phyloP scores from a whole-genome alignment of 768 basidiomycete species.

The Leucocoprinus sp. region DNA sequence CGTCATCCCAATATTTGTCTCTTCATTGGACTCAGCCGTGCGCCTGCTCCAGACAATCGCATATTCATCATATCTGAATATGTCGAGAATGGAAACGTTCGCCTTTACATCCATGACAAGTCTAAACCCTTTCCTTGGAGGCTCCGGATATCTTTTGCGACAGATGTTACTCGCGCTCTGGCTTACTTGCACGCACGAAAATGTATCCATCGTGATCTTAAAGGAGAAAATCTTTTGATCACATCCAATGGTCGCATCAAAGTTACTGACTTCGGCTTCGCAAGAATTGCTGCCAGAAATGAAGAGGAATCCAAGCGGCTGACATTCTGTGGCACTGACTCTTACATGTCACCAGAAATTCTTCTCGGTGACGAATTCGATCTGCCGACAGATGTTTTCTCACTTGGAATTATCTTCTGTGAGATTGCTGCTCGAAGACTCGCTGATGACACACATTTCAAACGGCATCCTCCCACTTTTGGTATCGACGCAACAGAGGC shows the following conservation, averaged over 20 bases:
- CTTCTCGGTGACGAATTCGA: slow-evolving; percentile 87
- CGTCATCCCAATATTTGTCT: slow-evolving; percentile 90
- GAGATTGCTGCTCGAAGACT: slow-evolving; percentile 81
- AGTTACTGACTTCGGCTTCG: slow-evolving; percentile 98
- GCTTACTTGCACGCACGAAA: slow-evolving; percentile 95
- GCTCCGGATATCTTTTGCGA: slow-evolving; percentile 88
- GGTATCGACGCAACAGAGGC: slow-evolving; percentile 73
- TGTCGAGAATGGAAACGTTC: slow-evolving; percentile 87
- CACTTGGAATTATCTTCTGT: slow-evolving; percentile 86
- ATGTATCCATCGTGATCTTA: slow-evolving; percentile 85
- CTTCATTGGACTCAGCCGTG: slow-evolving; percentile 83
- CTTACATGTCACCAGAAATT: slow-evolving; percentile 98
- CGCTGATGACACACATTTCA: slow-evolving; percentile 76
- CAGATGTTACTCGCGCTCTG: slow-evolving; percentile 89
- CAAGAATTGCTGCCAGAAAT: slow-evolving; percentile 87
- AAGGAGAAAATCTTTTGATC: slow-evolving; percentile 96
- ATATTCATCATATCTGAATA: slow-evolving; percentile 96
- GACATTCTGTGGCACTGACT: slow-evolving; percentile 84
- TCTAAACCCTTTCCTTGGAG: slow-evolving; percentile 85
- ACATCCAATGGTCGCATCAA: slow-evolving; percentile 92
- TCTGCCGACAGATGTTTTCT: slow-evolving; percentile 91
- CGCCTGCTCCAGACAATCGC: slow-evolving; percentile 68
- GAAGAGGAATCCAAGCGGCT: slow-evolving; percentile 82
- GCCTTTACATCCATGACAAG: slow-evolving; percentile 85
- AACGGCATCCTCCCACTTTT: slow-evolving; percentile 74